These are phyloP conservation scores for Xanthoconium separans DNA, from an alignment of 1,284 basidiomycete genomes.

Conservation along the genomic window DNA sequence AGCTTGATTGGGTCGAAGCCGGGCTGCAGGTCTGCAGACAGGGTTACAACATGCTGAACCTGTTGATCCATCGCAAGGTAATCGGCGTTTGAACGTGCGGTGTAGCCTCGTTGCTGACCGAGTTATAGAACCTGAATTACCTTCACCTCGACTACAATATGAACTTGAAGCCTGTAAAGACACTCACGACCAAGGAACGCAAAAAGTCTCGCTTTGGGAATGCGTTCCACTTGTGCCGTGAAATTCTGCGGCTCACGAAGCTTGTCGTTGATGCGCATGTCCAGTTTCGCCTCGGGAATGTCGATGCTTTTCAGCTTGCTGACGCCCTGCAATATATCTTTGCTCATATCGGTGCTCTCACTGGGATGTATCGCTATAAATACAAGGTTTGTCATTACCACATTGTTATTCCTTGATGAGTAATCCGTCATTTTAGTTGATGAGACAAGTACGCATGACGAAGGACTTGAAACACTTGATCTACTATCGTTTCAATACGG, in stretches of 20 bases:
- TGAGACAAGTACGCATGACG: conserved; percentile 99
- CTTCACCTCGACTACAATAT: conserved; percentile 92
- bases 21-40: conserved; percentile 98
- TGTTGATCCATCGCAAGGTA: conserved; percentile 96
- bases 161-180: conserved; percentile 98
- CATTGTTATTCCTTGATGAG: not conserved
- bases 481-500: conserved; percentile 99
- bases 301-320: conserved; percentile 98
- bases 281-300: conserved; percentile 97
- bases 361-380: conserved; percentile 99
- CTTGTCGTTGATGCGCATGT: conserved; percentile 99
- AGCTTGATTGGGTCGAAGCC: conserved; percentile 98
- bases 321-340: conserved; percentile 99
- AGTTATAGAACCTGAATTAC: conserved; percentile 86
- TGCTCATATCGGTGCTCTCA: conserved; percentile 95
- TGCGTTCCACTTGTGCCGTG: conserved; percentile 97
- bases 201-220: conserved; percentile 99
- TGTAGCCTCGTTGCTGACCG: not conserved
- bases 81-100: not conserved
- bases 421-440: conserved; percentile 54
- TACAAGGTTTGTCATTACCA: conserved; percentile 72
- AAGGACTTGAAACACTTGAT: conserved; percentile 99
- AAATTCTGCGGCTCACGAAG: conserved; percentile 96
- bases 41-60: conserved; percentile 99
- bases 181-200: conserved; percentile 97